Percentiles rank a stretch among this genome's conserved stretches.
Conservation (phyloP, 768 basidiomycete species). For the Boletus rufocinnamomeus region DNA sequence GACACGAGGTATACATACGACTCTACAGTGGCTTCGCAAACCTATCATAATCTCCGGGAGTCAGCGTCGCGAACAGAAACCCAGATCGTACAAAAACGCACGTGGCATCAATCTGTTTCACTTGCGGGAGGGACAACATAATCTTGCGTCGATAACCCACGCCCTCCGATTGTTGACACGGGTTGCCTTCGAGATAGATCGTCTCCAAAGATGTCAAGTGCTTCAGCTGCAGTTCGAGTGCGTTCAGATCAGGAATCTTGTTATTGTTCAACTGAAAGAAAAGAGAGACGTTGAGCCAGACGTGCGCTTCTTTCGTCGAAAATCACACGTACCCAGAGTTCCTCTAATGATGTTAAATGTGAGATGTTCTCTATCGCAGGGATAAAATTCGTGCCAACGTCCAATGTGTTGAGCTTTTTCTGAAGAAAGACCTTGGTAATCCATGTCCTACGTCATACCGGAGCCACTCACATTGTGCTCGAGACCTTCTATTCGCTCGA, state of each 20-base stretch:
- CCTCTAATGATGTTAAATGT: conserved; percentile 76
- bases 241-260: conserved; percentile 67
- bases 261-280: conserved; percentile 82
- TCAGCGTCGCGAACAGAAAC: conserved; percentile 1
- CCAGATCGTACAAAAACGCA: conserved; percentile 45
- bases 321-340: conserved; percentile 77
- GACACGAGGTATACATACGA: conserved; percentile 76
- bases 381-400: conserved; percentile 86
- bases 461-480: conserved; percentile 67
- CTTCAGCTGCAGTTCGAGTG: conserved; percentile 67
- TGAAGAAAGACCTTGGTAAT: conserved; percentile 20
- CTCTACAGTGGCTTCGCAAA: conserved; percentile 80
- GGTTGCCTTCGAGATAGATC: conserved; percentile 94
- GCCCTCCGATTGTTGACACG: conserved; percentile 80
- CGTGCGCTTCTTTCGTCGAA: background rate
- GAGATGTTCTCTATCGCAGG: conserved; percentile 77
- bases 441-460: background rate
- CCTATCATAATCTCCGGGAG: background rate
- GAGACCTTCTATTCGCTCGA: conserved; percentile 80
- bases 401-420: conserved; percentile 79
- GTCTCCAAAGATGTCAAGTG: conserved; percentile 70
- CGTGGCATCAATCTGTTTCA: conserved; percentile 96
- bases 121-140: conserved; percentile 82
- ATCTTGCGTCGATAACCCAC: conserved; percentile 85
- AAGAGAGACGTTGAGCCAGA: background rate